These are phyloP conservation scores for Candida sp. DNA, from an alignment of 1,139 yeast species.

Conservation along the genomic window DNA sequence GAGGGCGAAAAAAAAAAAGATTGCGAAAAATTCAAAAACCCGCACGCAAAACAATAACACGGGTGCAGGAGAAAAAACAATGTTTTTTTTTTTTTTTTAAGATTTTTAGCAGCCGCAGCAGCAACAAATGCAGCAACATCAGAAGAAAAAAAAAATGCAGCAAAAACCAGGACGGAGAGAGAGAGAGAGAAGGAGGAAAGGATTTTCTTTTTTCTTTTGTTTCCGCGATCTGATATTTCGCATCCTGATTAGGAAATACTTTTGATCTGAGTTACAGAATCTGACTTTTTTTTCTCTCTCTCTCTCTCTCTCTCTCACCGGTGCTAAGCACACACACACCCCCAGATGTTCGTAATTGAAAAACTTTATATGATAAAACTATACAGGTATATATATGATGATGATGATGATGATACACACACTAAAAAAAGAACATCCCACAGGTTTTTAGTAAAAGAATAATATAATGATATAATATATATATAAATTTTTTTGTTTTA, in stretches of 20 bases:
- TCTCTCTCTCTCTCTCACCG: neutral
- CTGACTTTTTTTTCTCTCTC: neutral
- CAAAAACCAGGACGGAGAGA: neutral
- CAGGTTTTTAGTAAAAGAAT: neutral
- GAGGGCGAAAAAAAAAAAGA: constrained; percentile 1
- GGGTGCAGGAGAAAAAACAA: neutral
- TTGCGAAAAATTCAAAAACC: constrained; percentile 7
- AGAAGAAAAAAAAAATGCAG: neutral
- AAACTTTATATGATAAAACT: neutral
- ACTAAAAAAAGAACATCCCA: neutral
- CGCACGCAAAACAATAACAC: neutral
- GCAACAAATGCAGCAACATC: no score
- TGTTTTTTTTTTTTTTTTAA: neutral
- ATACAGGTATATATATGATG: neutral
- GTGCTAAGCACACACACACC: neutral
- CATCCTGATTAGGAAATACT: constrained; percentile 3
- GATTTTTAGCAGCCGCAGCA: constrained; percentile 5
- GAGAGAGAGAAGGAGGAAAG: no score
- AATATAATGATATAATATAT: neutral
- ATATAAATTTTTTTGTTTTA: neutral
- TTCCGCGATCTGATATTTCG: neutral
- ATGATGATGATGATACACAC: neutral
- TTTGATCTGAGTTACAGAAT: neutral
- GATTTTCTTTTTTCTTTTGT: neutral
- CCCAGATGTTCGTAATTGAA: neutral